phyloP scores from a whole-genome alignment of 441 rosid species.

The Mallotus japonicus region DNA sequence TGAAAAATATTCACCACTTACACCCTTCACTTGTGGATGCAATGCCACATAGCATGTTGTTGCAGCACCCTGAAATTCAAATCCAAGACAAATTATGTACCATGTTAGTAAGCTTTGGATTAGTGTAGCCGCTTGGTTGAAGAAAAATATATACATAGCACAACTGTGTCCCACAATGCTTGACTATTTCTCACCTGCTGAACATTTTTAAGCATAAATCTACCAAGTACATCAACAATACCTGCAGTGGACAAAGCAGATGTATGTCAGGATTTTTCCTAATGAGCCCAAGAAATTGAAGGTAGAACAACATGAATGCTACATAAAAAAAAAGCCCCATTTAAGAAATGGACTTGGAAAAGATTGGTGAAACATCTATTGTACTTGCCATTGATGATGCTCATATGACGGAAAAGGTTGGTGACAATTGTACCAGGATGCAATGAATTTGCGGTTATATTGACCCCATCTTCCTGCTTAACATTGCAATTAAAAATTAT shows the following conservation, averaged over 20 bases:
- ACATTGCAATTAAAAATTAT: conserved; percentile 8
- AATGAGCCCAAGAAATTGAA: background rate
- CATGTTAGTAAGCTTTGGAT: background rate
- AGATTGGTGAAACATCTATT: background rate
- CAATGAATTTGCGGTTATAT: conserved; percentile 61
- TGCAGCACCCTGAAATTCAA: conserved; percentile 56
- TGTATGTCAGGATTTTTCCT: background rate
- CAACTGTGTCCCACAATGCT: background rate
- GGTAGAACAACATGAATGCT: background rate
- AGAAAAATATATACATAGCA: background rate
- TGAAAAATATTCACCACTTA: conserved; percentile 56
- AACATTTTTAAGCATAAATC: conserved; percentile 46
- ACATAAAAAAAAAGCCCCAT: background rate
- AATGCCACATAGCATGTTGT: conserved; percentile 82
- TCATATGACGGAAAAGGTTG: conserved; percentile 49
- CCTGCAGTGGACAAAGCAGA: conserved; percentile 38
- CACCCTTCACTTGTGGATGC: conserved; percentile 62
- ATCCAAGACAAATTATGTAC: background rate
- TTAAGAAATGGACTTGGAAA: background rate
- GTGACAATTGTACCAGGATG: conserved; percentile 59
- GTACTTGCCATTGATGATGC: conserved; percentile 37
- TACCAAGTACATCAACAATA: conserved; percentile 39
- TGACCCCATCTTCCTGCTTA: conserved; percentile 54
- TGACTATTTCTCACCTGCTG: conserved; percentile 47
- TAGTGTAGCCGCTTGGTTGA: background rate